Conservation (phyloP, 805 yeast species). For the Cyberlindnera xylosilytica region DNA sequence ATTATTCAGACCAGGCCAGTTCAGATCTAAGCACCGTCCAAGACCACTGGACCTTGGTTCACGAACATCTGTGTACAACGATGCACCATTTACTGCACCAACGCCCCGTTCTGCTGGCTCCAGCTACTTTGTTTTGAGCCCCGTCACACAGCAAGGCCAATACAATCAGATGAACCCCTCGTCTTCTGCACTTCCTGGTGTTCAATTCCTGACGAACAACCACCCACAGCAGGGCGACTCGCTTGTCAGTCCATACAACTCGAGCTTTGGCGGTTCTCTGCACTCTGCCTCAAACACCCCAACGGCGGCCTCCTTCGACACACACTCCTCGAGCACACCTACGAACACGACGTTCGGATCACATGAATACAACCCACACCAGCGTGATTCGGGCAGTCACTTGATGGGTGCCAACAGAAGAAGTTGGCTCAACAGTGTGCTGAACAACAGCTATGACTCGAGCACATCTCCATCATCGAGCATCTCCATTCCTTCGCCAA, state of each 20-base stretch:
- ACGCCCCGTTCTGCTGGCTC: slow-evolving; percentile 24
- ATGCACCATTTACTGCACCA: slow-evolving; percentile 22
- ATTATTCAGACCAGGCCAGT: slow-evolving; percentile 22
- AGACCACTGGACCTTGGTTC: slow-evolving; percentile 21
- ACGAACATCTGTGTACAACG: slow-evolving; percentile 16
- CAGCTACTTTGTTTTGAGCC: slow-evolving; percentile 17
- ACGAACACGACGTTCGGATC: slow-evolving; percentile 10
- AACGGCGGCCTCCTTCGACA: slow-evolving; percentile 8
- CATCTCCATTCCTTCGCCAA: slow-evolving; percentile 11
- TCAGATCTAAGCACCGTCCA: slow-evolving; percentile 28
- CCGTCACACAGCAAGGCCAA: slow-evolving; percentile 14
- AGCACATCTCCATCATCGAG: slow-evolving; percentile 9
- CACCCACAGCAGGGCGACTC: slow-evolving; percentile 7
- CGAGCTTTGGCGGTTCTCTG: slow-evolving; percentile 13
- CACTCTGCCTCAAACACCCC: slow-evolving; percentile 18
- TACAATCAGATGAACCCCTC: slow-evolving; percentile 6
- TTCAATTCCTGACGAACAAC: slow-evolving; percentile 15
- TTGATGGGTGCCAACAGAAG: slow-evolving; percentile 12
- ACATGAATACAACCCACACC: slow-evolving; percentile 6
- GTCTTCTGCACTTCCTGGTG: slow-evolving; percentile 18
- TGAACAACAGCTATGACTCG: slow-evolving; percentile 15
- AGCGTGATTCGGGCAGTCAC: background rate
- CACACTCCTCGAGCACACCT: slow-evolving; percentile 9
- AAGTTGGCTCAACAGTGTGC: slow-evolving; percentile 21
- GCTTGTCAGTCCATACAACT: slow-evolving; percentile 20